phyloP scores from a whole-genome alignment of 2,329 filamentous ascomycete species.

The Cladophialophora immunda region DNA sequence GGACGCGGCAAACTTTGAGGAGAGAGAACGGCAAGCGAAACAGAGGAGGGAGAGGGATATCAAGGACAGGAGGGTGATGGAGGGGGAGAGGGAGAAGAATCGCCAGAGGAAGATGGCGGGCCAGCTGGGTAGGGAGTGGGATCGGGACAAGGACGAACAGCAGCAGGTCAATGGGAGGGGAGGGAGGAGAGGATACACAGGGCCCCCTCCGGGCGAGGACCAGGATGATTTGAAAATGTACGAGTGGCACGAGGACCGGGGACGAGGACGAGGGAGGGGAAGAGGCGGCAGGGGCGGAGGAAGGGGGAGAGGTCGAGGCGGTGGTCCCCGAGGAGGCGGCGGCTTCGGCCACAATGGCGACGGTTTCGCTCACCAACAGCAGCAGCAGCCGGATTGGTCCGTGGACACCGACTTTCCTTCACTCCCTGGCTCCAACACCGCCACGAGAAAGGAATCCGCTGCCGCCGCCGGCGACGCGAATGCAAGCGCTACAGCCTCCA shows the following conservation, averaged over 20 bases:
- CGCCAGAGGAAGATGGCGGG: conserved; percentile 67
- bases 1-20: conserved; percentile 70
- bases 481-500: conserved; percentile 11
- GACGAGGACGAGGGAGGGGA: conserved; percentile 33
- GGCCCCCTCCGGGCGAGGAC: conserved; percentile 28
- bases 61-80: conserved; percentile 65
- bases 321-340: conserved; percentile 11
- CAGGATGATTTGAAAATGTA: conserved; percentile 39
- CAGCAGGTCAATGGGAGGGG: conserved; percentile 44
- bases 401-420: conserved; percentile 40
- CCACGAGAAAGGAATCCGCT: background rate
- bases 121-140: conserved; percentile 68
- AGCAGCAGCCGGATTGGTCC: conserved; percentile 28
- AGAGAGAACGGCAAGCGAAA: conserved; percentile 68
- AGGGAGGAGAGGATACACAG: conserved; percentile 30
- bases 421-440: conserved; percentile 29
- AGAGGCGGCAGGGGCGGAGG: conserved; percentile 30
- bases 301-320: conserved; percentile 24
- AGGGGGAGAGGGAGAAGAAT: conserved; percentile 69
- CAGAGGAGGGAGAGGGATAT: conserved; percentile 61
- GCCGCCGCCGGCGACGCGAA: conserved; percentile 9
- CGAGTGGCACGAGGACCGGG: conserved; percentile 38
- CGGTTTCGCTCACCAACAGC: conserved; percentile 6
- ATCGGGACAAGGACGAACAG: conserved; percentile 66
- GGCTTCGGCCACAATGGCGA: conserved; percentile 1